These are phyloP conservation scores for Inonotus obliquus DNA, from an alignment of 1,284 basidiomycete species.

Conservation along the genomic window DNA sequence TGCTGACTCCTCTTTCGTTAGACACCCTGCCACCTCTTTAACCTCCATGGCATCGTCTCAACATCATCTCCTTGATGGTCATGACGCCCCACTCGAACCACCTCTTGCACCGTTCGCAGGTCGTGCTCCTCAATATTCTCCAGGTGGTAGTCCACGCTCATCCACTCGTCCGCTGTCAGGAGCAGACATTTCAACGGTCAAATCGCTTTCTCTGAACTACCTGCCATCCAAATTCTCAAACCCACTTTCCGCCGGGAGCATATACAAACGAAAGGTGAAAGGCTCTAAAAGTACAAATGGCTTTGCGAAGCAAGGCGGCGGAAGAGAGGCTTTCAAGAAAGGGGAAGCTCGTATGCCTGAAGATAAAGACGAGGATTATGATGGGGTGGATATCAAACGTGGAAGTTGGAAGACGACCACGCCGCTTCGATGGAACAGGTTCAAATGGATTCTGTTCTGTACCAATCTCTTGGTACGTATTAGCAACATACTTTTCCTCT, in stretches of 20 bases:
- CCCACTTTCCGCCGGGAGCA: slow-evolving; percentile 29
- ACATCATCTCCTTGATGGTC: slow-evolving; percentile 11
- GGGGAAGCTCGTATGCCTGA: slow-evolving; percentile 32
- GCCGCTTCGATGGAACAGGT: slow-evolving; percentile 42
- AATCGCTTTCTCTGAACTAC: slow-evolving; percentile 37
- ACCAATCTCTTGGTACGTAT: slow-evolving; percentile 37
- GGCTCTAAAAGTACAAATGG: slow-evolving; percentile 14
- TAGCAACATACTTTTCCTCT: neutral
- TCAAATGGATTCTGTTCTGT: slow-evolving; percentile 42
- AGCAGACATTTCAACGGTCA: neutral
- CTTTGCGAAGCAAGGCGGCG: slow-evolving; percentile 32
- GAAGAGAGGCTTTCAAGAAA: slow-evolving; percentile 36
- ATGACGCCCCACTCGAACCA: slow-evolving; percentile 3
- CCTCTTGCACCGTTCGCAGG: slow-evolving; percentile 11
- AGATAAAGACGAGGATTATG: slow-evolving; percentile 37
- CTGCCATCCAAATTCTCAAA: slow-evolving; percentile 42
- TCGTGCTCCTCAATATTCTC: neutral
- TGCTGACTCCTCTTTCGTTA: no score
- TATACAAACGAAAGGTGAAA: slow-evolving; percentile 24
- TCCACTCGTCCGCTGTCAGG: neutral
- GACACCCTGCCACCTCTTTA: neutral
- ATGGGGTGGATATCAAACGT: slow-evolving; percentile 18
- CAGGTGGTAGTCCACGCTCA: slow-evolving; percentile 1
- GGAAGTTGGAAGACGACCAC: slow-evolving; percentile 22
- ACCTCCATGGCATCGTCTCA: slow-evolving; percentile 12